Base-by-base conservation (phyloP, 2,329 filamentous ascomycete genomes). In the Sclerotinia borealis region DNA sequence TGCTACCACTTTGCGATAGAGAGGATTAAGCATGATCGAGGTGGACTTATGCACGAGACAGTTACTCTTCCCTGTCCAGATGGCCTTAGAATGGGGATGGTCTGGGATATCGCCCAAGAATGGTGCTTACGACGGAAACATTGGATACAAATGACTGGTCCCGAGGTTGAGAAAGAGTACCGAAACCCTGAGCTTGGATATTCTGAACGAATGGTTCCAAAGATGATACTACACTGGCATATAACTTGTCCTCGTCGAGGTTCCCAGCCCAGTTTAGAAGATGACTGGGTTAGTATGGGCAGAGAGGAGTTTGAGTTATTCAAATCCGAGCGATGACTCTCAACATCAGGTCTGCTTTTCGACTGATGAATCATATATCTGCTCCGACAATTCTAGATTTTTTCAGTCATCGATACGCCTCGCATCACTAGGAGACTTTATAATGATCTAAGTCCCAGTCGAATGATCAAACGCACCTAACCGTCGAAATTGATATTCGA, bases 321-420 rank as follows among this genome's bases (percentile, higher is more conserved):
- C 29, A 78, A 78, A 25, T 10, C 7, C 9, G 43, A 4, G 43
- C 13, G 15, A 47, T 47, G 43, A 27, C 22, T 27, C 22, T 47
- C 22, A 47, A 27, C 43, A 27, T 47, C 11, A 47, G 15, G 43
- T 13, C 22, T 47, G 13, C 15, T 47, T 5, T 6, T 25, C 25
- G 43, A 17, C 27, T 27, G 43, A 22, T 15, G 6, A 4, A 25
- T 25, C n/a, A 10, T 4, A 47, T 15, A 10, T 13, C 25, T 47
- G 2, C 43, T 13, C 22, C 22, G 22, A 47, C 27, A 13, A 47
- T 47, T 22, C 43, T 47, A 15, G 22, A 47, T 15, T 4, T 13
- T 27, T 2, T 25, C 43, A 47, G 41, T 43, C 41, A 43, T 43
- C 7, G 41, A 43, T 43, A 9, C 1, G 19, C 4, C 13, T 47